Evolutionary conservation across 2,329 filamentous ascomycete species (phyloP).

Genomic region (Endoconidiophora polonica): DNA sequence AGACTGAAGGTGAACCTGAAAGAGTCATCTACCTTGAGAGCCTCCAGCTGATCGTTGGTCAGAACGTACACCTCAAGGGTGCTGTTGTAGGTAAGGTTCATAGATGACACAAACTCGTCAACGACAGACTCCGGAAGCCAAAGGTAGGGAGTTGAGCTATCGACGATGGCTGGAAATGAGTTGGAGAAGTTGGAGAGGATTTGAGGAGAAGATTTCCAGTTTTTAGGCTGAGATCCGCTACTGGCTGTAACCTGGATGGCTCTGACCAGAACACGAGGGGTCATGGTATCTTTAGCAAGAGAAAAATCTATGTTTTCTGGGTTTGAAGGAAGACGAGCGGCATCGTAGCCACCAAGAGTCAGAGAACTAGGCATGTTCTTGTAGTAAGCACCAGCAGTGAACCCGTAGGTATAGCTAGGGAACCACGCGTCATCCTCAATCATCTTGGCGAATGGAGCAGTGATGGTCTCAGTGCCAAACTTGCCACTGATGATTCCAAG

Average conservation of each 20-base stretch:
- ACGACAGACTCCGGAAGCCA: slow-evolving; percentile 47
- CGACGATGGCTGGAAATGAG: slow-evolving; percentile 37
- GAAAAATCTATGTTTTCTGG: slow-evolving; percentile 44
- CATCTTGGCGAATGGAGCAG: slow-evolving; percentile 37
- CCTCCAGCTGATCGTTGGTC: slow-evolving; percentile 35
- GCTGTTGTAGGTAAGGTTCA: slow-evolving; percentile 49
- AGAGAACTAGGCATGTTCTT: slow-evolving; percentile 34
- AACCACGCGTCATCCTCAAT: slow-evolving; percentile 43
- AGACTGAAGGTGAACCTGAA: slow-evolving; percentile 40
- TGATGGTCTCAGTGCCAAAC: slow-evolving; percentile 32
- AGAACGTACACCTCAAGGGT: slow-evolving; percentile 49
- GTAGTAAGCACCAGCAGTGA: slow-evolving; percentile 60
- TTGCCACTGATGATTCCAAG: slow-evolving; percentile 37
- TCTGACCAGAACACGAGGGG: slow-evolving; percentile 44
- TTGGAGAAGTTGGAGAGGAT: slow-evolving; percentile 29
- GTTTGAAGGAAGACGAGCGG: slow-evolving; percentile 34
- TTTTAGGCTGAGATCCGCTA: slow-evolving; percentile 18
- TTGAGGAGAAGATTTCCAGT: slow-evolving; percentile 25
- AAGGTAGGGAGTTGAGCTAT: slow-evolving; percentile 46
- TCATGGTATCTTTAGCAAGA: slow-evolving; percentile 35
- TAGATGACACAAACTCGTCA: slow-evolving; percentile 43
- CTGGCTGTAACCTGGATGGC: slow-evolving; percentile 30
- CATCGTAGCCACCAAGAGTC: slow-evolving; percentile 53
- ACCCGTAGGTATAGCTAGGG: slow-evolving; percentile 58
- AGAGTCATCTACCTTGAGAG: slow-evolving; percentile 26